phyloP scores from a whole-genome alignment of 2,329 filamentous ascomycete genomes.

The Coleophoma cylindrospora region DNA sequence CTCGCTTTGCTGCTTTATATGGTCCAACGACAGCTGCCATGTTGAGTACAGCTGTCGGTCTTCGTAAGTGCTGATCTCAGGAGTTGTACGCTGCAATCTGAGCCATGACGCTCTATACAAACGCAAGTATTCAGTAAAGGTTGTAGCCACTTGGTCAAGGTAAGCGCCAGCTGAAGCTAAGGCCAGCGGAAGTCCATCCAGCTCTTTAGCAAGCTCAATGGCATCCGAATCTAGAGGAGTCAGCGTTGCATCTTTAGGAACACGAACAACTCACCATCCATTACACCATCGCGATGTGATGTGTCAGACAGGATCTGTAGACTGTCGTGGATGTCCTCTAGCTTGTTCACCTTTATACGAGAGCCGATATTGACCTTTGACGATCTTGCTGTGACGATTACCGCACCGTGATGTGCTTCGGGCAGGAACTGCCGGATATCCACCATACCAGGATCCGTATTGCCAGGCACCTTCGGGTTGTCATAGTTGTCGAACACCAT shows the following conservation, averaged over 20 bases:
- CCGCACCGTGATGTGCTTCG: conserved; percentile 4
- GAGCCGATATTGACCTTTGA: conserved; percentile 1
- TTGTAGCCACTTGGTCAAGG: neutral
- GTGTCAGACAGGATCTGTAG: conserved; percentile 3
- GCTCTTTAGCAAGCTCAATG: conserved; percentile 9
- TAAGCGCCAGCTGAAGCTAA: neutral
- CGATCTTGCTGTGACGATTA: conserved; percentile 9
- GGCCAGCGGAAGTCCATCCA: neutral
- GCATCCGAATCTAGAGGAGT: conserved; percentile 3
- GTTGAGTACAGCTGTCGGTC: too few relatives aligned
- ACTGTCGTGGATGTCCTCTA: conserved; percentile 5
- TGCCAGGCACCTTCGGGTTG: conserved; percentile 12
- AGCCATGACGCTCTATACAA: conserved; percentile 30
- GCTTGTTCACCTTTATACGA: conserved; percentile 3
- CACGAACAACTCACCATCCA: conserved; percentile 1
- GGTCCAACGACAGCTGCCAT: too few relatives aligned
- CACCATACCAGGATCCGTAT: conserved; percentile 1
- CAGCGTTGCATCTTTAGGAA: neutral
- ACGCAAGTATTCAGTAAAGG: conserved; percentile 33
- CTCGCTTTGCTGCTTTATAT: too few relatives aligned
- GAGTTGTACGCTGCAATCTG: too few relatives aligned
- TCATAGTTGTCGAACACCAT: too few relatives aligned
- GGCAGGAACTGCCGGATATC: conserved; percentile 4
- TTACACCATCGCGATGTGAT: conserved; percentile 1
- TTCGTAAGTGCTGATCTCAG: too few relatives aligned